These are phyloP conservation scores for Penicillium glabrum DNA, from an alignment of 2,329 filamentous ascomycete species.

Conservation along the genomic window DNA sequence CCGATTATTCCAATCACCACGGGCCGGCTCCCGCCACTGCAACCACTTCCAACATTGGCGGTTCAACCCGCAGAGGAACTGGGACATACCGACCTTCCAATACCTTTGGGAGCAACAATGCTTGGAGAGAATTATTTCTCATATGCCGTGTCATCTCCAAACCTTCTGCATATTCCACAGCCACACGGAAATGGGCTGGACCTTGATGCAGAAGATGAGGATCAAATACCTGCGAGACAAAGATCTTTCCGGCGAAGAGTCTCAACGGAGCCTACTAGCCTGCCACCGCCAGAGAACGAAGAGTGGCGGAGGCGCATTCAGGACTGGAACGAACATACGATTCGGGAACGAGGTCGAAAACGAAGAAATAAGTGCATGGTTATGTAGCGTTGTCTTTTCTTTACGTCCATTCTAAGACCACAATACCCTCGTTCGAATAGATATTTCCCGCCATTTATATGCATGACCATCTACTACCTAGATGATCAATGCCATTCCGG, in stretches of 20 bases:
- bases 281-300: conserved; percentile 30
- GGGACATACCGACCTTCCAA: conserved; percentile 7
- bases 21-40: conserved; percentile 1
- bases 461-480: neutral
- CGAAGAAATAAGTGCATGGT: conserved; percentile 37
- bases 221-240: conserved; percentile 20
- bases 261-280: conserved; percentile 34
- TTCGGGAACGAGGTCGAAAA: conserved; percentile 35
- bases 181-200: conserved; percentile 19
- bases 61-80: conserved; percentile 13
- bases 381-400: conserved; percentile 30
- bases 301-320: conserved; percentile 40
- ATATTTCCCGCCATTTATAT: neutral
- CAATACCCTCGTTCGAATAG: conserved; percentile 17
- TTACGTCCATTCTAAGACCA: conserved; percentile 1
- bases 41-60: conserved; percentile 16
- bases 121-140: conserved; percentile 26
- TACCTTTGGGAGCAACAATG: conserved; percentile 13
- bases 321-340: conserved; percentile 41
- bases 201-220: conserved; percentile 19
- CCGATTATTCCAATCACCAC: conserved; percentile 6
- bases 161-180: conserved; percentile 27
- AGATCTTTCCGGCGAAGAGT: conserved; percentile 28
- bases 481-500: neutral
- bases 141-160: conserved; percentile 35